Percentiles rank a stretch among this genome's conserved stretches.
phyloP scores from a whole-genome alignment of 1,139 yeast genomes.

The Tardiomyces digboiensis region DNA sequence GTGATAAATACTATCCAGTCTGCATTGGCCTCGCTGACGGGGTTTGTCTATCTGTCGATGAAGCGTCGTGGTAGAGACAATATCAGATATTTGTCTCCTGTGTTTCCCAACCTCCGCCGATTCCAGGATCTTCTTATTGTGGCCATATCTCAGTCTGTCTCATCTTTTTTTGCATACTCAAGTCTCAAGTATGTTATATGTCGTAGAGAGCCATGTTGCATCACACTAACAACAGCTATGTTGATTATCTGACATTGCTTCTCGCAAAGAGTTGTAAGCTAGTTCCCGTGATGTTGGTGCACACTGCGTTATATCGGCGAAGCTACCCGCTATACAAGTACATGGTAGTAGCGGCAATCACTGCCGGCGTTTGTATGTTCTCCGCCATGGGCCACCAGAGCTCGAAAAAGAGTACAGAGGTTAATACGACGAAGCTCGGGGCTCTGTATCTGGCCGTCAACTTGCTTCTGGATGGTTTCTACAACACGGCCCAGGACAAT shows the following conservation, averaged over 20 bases:
- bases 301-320: slow-evolving; percentile 60
- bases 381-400: slow-evolving; percentile 36
- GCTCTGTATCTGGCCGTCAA: slow-evolving; percentile 48
- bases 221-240: no score
- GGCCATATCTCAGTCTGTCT: slow-evolving; percentile 68
- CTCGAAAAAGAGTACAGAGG: neutral
- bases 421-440: slow-evolving; percentile 43
- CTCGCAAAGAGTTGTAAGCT: slow-evolving; percentile 91
- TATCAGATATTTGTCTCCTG: slow-evolving; percentile 13
- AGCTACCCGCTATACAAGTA: slow-evolving; percentile 70
- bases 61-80: slow-evolving; percentile 23
- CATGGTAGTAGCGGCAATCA: slow-evolving; percentile 63
- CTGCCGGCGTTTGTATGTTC: slow-evolving; percentile 73
- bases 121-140: slow-evolving; percentile 45
- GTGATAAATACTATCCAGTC: slow-evolving; percentile 70
- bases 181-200: slow-evolving; percentile 67
- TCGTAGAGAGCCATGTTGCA: no score
- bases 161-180: slow-evolving; percentile 72
- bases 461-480: slow-evolving; percentile 78
- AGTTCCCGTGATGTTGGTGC: slow-evolving; percentile 86
- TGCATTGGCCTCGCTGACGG: slow-evolving; percentile 58
- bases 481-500: slow-evolving; percentile 90
- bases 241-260: slow-evolving; percentile 76
- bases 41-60: slow-evolving; percentile 45
- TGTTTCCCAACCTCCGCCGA: slow-evolving; percentile 23